These are phyloP conservation scores for Penicillium sclerotiorum DNA, from an alignment of 2,329 filamentous ascomycete genomes.

Conservation along the genomic window DNA sequence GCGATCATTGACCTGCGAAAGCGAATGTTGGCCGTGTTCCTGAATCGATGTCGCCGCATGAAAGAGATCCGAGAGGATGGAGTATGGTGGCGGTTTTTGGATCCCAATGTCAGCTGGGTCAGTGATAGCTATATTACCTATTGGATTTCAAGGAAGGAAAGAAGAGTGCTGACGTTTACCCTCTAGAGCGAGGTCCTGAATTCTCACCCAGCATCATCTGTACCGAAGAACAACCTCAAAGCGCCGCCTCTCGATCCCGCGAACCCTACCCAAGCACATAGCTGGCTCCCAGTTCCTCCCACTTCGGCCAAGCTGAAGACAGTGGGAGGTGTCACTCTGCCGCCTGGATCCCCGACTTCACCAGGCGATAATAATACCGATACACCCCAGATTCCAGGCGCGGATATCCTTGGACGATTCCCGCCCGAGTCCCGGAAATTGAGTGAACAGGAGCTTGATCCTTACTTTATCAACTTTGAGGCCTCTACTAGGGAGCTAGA, in stretches of 20 bases:
- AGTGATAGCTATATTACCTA: conserved; percentile 21
- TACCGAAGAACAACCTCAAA: conserved; percentile 92
- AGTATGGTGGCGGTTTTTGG: conserved; percentile 96
- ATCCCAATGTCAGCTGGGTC: conserved; percentile 99
- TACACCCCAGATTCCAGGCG: conserved; percentile 59
- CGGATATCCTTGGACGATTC: conserved; percentile 74
- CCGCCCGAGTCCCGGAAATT: conserved; percentile 76
- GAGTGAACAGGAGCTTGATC: conserved; percentile 87
- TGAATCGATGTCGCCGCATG: conserved; percentile 93
- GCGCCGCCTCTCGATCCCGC: conserved; percentile 93
- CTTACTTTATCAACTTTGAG: conserved; percentile 94
- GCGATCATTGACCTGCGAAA: conserved; percentile 96
- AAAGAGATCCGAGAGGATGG: conserved; percentile 88
- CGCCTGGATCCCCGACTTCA: conserved; percentile 39
- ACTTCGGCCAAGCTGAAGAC: conserved; percentile 81
- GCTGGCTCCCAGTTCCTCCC: conserved; percentile 82
- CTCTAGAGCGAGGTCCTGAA: conserved; percentile 87
- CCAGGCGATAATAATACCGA: conserved; percentile 54
- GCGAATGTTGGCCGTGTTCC: conserved; percentile 92
- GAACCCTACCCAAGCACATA: conserved; percentile 86
- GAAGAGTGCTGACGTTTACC: conserved; percentile 19
- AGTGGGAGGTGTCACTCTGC: conserved; percentile 53
- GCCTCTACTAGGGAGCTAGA: conserved; percentile 90
- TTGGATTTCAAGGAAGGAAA: conserved; percentile 5
- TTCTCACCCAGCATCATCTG: conserved; percentile 83